These are phyloP conservation scores for Hypoxylon crocopeplum DNA, from an alignment of 495 filamentous ascomycete genomes.

Conservation along the genomic window DNA sequence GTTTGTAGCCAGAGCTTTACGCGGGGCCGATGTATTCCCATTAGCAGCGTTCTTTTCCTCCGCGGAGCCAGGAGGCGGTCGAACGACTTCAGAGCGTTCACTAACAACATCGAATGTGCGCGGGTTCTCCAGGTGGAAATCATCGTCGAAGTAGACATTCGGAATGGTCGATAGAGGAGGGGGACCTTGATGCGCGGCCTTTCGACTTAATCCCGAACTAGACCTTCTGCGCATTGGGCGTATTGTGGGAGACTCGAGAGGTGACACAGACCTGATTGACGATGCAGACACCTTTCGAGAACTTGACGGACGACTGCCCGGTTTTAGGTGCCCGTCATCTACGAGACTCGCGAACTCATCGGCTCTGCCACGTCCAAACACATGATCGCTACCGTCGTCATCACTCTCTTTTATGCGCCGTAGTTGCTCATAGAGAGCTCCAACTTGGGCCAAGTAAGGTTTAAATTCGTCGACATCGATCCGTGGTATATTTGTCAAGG, in stretches of 20 bases:
- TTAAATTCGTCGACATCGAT: slow-evolving; percentile 81
- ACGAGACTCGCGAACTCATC: slow-evolving; percentile 58
- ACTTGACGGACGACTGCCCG: slow-evolving; percentile 48
- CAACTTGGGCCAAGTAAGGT: slow-evolving; percentile 82
- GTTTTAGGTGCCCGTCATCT: slow-evolving; percentile 55
- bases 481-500: slow-evolving; percentile 86
- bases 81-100: slow-evolving; percentile 90
- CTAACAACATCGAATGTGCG: slow-evolving; percentile 96
- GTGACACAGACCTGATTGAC: slow-evolving; percentile 55
- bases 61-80: slow-evolving; percentile 63
- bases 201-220: slow-evolving; percentile 59
- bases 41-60: slow-evolving; percentile 65
- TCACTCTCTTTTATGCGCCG: slow-evolving; percentile 75
- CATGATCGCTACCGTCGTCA: slow-evolving; percentile 57
- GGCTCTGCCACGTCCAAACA: slow-evolving; percentile 50
- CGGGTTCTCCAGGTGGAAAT: slow-evolving; percentile 95
- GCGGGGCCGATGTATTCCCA: slow-evolving; percentile 67
- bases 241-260: slow-evolving; percentile 55
- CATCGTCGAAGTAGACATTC: slow-evolving; percentile 89
- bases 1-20: slow-evolving; percentile 93
- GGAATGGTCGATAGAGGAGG: slow-evolving; percentile 94
- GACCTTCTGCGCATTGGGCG: slow-evolving; percentile 49
- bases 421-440: slow-evolving; percentile 81
- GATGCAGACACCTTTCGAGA: slow-evolving; percentile 54
- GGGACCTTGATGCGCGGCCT: slow-evolving; percentile 62